Percentiles rank a stretch among this genome's conserved stretches.
Evolutionary conservation across 768 basidiomycete species (phyloP).

Genomic region (Chalciporus chontae): DNA sequence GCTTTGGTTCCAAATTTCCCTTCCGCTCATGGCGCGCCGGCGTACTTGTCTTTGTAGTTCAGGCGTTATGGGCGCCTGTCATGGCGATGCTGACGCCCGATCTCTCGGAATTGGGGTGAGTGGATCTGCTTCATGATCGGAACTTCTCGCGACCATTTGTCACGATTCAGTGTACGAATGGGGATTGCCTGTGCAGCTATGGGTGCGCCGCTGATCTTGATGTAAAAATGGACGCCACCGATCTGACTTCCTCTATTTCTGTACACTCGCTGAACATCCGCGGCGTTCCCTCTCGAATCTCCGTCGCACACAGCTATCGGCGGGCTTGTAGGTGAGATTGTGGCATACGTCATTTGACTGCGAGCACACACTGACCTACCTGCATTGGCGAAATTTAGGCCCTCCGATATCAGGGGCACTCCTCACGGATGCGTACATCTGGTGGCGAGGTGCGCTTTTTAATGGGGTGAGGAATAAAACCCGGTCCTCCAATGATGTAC

Average conservation of each 20-base stretch:
- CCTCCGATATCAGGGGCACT: conserved; percentile 58
- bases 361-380: conserved; percentile 21
- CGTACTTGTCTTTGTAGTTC: conserved; percentile 23
- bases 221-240: not conserved
- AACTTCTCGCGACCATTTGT: not conserved
- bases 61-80: conserved; percentile 42
- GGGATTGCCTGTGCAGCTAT: conserved; percentile 48
- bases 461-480: conserved; percentile 34
- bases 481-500: not conserved
- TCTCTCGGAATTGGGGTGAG: conserved; percentile 51
- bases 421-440: conserved; percentile 46
- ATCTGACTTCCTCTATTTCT: not conserved
- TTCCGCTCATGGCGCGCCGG: not conserved
- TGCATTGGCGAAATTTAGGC: conserved; percentile 33
- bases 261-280: not conserved
- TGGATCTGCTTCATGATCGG: not conserved
- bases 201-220: conserved; percentile 27
- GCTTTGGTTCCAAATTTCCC: not conserved
- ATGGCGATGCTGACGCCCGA: conserved; percentile 42
- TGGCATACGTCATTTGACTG: not conserved
- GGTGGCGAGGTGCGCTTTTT: conserved; percentile 60
- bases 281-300: not conserved
- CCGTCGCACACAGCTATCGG: conserved; percentile 17
- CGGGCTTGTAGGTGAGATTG: conserved; percentile 19
- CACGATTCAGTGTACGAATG: conserved; percentile 35